Percentiles rank a stretch among this genome's conserved stretches.
Evolutionary conservation across 2,329 filamentous ascomycete species (phyloP).

Genomic region (Arthrobotrys megalospora): DNA sequence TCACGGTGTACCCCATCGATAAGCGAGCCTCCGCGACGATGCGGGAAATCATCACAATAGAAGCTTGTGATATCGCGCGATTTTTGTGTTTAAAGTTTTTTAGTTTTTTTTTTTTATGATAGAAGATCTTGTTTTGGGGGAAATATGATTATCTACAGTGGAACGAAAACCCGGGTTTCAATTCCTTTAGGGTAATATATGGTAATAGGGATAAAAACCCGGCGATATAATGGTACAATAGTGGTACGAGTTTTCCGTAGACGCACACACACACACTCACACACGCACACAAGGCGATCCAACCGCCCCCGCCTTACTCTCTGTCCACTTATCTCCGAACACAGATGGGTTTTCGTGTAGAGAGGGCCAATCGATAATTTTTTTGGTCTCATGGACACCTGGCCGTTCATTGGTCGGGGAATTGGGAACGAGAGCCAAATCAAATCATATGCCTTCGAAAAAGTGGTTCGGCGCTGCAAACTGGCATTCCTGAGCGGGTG

Average conservation of each 20-base stretch:
- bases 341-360: slow-evolving; percentile 5
- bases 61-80: slow-evolving; percentile 31
- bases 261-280: neutral
- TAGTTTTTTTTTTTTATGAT: neutral
- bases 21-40: slow-evolving; percentile 52
- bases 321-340: slow-evolving; percentile 36
- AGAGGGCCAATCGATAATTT: neutral
- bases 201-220: neutral
- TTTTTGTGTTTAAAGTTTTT: slow-evolving; percentile 1
- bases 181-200: neutral
- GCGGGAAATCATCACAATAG: slow-evolving; percentile 14
- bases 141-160: neutral
- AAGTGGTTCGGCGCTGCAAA: neutral
- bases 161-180: neutral
- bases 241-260: slow-evolving; percentile 28
- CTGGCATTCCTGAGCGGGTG: neutral
- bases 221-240: slow-evolving; percentile 29
- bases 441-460: neutral
- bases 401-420: slow-evolving; percentile 46
- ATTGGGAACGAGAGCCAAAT: slow-evolving; percentile 11
- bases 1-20: slow-evolving; percentile 17
- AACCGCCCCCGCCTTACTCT: neutral
- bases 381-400: slow-evolving; percentile 12
- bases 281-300: slow-evolving; percentile 2
- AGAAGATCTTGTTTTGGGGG: neutral